Base-by-base conservation (phyloP, 1,284 basidiomycete genomes). In the Fomes fomentarius region DNA sequence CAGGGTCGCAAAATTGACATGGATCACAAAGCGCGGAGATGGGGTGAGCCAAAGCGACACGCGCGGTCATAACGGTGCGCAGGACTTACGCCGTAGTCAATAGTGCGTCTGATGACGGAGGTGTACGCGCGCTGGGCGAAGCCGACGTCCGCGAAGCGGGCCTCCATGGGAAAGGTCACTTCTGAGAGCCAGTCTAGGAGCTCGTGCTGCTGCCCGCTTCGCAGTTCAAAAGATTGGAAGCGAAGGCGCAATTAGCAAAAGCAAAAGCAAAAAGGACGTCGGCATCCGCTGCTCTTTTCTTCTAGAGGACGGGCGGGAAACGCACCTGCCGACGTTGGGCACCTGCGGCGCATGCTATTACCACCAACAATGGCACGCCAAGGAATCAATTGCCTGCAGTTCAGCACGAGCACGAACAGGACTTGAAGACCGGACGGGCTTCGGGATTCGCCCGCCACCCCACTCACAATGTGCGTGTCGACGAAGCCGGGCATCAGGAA, bases 171-270 rank as follows among this genome's bases (percentile, higher is more conserved):
- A 69, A 96, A 98, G 1, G 95, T 98, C 54, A 94, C 79, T 41
- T 91, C 76, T 34, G 85, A 71, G 28, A 98, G 82, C 96, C 96
- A 98, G 61, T 94, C 91, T 14, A 98, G 81, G n/a, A 98, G 85
- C 69, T 97, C 78, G 64, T 89, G 82, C 66, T 93, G 81, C 60
- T 87, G 82, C 17, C 91, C 91, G 35, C 89, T 91, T 58, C 30
- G 40, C n/a, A n/a, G n/a, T n/a, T n/a, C n/a, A n/a, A n/a, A n/a
- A n/a, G n/a, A n/a, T n/a, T n/a, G n/a, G n/a, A n/a, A n/a, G n/a
- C n/a, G n/a, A n/a, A n/a, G n/a, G n/a, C n/a, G n/a, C n/a, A n/a
- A n/a, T n/a, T n/a, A n/a, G n/a, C n/a, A n/a, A n/a, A n/a, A n/a
- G n/a, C n/a, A n/a, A n/a, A n/a, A n/a, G n/a, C n/a, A 30, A 12